Base-by-base conservation (phyloP, 192 early-diverging fungal species). In the Mortierella alpina region DNA sequence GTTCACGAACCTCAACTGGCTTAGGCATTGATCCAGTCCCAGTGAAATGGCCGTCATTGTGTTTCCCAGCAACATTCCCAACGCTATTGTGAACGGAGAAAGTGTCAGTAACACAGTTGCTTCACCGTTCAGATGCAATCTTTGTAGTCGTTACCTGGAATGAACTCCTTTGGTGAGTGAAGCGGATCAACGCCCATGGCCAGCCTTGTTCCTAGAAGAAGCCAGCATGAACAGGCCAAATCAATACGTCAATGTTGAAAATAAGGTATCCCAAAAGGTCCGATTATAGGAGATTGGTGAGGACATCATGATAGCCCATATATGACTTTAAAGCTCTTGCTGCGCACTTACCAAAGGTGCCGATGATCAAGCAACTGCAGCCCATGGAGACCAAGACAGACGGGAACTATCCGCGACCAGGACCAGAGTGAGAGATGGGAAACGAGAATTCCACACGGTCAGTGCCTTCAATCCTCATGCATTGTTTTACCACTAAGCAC, bases 61-160 rank as follows among this genome's bases (percentile, higher is more conserved):
- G 72, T 94, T 96, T 42, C 94, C 95, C 15, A 96, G 88, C 42
- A 97, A 77, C 96, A 97, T 97, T 40, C 94, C 96, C 8, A 97
- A 83, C 0, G 92, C 94, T 78, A 66, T 18, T 0, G 0, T 6
- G 3, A 50, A 10, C 5, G 15, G n/a, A 22, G 5, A 40, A 64
- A 23, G n/a, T 40, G 44, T 9, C 23, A 18, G 14, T 12, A 57
- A 1, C 5, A 64, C 11, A 23, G 17, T 46, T 39, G 31, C 41
- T 13, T 31, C 39, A 48, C 48, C 45, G 45, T 17, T 48, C 45
- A 3, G n/a, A 22, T 41, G 11, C 14, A 11, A 48, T 42, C 9
- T 8, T 9, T 62, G 23, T 14, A 62, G 23, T 2, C n/a, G 45
- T 67, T 8, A 79, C 76, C 69, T n/a, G 95, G 94, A 54, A 97